Percentiles rank a stretch among this genome's conserved stretches.
Evolutionary conservation across 352 stramenopile species (phyloP).

Genomic region (Phytophthora litchii): DNA sequence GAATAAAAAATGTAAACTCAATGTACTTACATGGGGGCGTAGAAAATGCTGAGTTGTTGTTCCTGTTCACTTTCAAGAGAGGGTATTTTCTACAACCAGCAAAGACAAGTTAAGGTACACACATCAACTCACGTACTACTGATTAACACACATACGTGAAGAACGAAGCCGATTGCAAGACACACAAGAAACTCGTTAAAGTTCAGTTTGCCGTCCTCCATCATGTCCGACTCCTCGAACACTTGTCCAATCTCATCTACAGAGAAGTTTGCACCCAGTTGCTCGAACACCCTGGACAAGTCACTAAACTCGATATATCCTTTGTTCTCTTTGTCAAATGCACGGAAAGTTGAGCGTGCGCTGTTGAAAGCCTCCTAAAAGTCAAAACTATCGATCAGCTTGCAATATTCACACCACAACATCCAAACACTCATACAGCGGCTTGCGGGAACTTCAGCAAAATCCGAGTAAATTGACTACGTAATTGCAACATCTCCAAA

Average conservation of each 20-base stretch:
- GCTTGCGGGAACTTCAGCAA: constrained; percentile 80
- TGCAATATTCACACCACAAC: not conserved
- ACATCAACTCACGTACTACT: not conserved
- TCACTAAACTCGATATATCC: constrained; percentile 82
- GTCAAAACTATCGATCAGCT: not conserved
- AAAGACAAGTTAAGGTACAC: not conserved
- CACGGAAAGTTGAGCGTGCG: constrained; percentile 70
- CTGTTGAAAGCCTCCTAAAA: constrained; percentile 76
- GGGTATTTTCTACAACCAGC: constrained; percentile 63
- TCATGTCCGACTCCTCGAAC: constrained; percentile 87
- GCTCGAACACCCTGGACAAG: constrained; percentile 73
- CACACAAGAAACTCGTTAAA: constrained; percentile 92
- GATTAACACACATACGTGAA: constrained; percentile 56
- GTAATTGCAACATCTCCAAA: not conserved
- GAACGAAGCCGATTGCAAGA: constrained; percentile 85
- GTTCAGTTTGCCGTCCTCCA: constrained; percentile 73
- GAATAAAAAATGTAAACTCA: not conserved
- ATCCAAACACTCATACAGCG: constrained; percentile 32
- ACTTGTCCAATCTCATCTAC: constrained; percentile 74
- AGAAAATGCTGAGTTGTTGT: constrained; percentile 75
- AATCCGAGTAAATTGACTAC: constrained; percentile 82
- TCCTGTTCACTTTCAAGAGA: constrained; percentile 62
- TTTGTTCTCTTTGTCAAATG: constrained; percentile 65
- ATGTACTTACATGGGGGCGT: constrained; percentile 63
- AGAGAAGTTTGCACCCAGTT: constrained; percentile 77